These are phyloP conservation scores for Metrosideros polymorpha DNA, from an alignment of 441 rosid species.

Conservation along the genomic window DNA sequence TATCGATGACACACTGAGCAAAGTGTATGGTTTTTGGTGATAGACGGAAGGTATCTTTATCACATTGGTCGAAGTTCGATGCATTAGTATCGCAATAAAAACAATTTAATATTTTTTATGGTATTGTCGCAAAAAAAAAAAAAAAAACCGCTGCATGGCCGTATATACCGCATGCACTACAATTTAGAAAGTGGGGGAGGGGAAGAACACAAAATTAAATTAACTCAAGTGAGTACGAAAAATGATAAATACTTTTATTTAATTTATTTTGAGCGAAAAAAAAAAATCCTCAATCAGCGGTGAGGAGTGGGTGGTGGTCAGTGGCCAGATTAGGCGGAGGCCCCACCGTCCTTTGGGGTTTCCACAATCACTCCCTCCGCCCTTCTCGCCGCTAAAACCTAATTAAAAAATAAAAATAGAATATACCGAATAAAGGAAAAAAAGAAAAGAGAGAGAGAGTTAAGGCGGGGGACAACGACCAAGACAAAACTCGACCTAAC, in stretches of 20 bases:
- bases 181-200: not conserved
- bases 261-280: not conserved
- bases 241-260: not conserved
- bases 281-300: not conserved
- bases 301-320: not conserved
- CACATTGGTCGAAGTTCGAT: too few relatives aligned
- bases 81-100: not conserved
- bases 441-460: not conserved
- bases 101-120: not conserved
- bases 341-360: not conserved
- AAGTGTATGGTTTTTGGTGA: rapidly evolving
- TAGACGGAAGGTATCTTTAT: not conserved
- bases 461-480: not conserved
- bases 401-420: not conserved
- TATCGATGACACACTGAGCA: rapidly evolving
- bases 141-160: not conserved
- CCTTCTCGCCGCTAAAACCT: not conserved
- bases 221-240: not conserved
- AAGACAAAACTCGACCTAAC: not conserved
- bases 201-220: not conserved
- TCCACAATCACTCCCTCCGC: not conserved
- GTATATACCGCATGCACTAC: not conserved
- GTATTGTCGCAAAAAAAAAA: not conserved
- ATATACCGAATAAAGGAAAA: not conserved
- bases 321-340: not conserved